Percentiles rank a stretch among this genome's conserved stretches.
Conservation (phyloP, 108 stramenopile species). For the Skeletonema grethae region DNA sequence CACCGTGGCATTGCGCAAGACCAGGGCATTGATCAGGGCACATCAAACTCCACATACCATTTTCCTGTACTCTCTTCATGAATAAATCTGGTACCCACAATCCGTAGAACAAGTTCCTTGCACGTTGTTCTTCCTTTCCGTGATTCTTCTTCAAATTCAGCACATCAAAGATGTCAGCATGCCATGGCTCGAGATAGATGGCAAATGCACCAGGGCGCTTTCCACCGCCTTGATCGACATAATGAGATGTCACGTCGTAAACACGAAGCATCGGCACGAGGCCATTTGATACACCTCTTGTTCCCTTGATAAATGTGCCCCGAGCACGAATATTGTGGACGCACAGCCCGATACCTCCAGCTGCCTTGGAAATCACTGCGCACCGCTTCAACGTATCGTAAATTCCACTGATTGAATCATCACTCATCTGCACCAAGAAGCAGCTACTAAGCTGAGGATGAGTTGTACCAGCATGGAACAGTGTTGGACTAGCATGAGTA, state of each 20-base stretch:
- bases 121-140: constrained; percentile 95
- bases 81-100: constrained; percentile 98
- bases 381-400: constrained; percentile 96
- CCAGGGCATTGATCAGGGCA: constrained; percentile 94
- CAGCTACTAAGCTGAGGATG: constrained; percentile 95
- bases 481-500: constrained; percentile 97
- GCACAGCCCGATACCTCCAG: constrained; percentile 96
- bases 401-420: constrained; percentile 96
- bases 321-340: constrained; percentile 95
- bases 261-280: constrained; percentile 99
- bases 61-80: constrained; percentile 93
- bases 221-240: constrained; percentile 98
- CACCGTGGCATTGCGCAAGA: constrained; percentile 80
- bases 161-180: constrained; percentile 94
- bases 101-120: constrained; percentile 95
- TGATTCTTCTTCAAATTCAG: constrained; percentile 96
- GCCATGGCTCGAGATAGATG: constrained; percentile 97
- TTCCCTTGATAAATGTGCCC: constrained; percentile 91
- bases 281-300: constrained; percentile 94
- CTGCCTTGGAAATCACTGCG: constrained; percentile 92
- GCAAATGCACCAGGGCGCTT: constrained; percentile 97
- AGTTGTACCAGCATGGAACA: constrained; percentile 96
- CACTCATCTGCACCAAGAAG: constrained; percentile 95
- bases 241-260: constrained; percentile 94
- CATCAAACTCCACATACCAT: constrained; percentile 96